These are phyloP conservation scores for Eimeria falciformis DNA, from an alignment of 169 alveolate species.

Conservation along the genomic window DNA sequence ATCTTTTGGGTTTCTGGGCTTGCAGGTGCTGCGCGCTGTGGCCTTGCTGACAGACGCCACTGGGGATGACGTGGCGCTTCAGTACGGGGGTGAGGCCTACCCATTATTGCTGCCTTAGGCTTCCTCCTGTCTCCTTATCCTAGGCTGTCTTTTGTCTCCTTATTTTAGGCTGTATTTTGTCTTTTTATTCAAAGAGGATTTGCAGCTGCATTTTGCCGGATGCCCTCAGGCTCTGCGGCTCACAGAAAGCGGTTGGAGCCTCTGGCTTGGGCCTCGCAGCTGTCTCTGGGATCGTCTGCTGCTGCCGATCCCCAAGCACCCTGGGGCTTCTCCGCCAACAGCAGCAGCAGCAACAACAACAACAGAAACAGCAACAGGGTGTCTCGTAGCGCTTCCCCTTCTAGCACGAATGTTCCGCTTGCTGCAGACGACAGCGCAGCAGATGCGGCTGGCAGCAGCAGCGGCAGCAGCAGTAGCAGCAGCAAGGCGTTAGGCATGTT, in stretches of 20 bases:
- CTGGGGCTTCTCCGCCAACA: not conserved
- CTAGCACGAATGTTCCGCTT: not conserved
- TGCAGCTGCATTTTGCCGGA: not conserved
- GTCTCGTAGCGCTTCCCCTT: not conserved
- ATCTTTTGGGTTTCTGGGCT: too few relatives aligned
- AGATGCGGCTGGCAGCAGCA: not conserved
- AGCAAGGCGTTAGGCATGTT: not conserved
- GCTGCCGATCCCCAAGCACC: not conserved
- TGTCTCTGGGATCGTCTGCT: not conserved
- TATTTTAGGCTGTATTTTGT: too few relatives aligned
- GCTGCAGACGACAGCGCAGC: constrained; percentile 8
- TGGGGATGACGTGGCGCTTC: constrained; percentile 47
- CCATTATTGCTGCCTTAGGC: not conserved
- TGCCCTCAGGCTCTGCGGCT: constrained; percentile 3
- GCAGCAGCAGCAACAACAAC: constrained; percentile 1
- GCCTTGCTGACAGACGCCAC: constrained; percentile 24
- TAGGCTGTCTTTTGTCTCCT: not conserved
- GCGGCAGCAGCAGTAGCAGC: constrained; percentile 11
- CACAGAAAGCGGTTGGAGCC: constrained; percentile 42
- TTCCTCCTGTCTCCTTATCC: not conserved
- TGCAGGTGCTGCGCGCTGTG: not conserved
- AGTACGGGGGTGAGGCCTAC: constrained; percentile 45
- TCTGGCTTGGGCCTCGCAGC: constrained; percentile 25
- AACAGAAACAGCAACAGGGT: not conserved
- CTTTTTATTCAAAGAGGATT: not conserved